Evolutionary conservation across 2,329 filamentous ascomycete genomes (phyloP).

Genomic region (Fusarium cyanostomum): DNA sequence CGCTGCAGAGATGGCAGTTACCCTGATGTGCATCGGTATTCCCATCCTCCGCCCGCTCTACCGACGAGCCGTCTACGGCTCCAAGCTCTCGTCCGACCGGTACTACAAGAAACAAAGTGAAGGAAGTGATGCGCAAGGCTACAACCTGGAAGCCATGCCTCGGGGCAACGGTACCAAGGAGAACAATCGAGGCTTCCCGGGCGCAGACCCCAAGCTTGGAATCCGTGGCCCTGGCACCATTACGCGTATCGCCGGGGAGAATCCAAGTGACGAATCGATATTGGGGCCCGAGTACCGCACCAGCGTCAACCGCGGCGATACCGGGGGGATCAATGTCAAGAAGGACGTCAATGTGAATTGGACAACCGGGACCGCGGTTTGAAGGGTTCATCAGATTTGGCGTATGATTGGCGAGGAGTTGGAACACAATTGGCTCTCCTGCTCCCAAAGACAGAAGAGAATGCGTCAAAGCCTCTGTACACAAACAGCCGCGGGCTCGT

Average conservation of each 20-base stretch:
- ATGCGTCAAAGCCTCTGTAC: too few relatives aligned
- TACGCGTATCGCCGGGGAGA: constrained; percentile 24
- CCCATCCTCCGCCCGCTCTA: constrained; percentile 52
- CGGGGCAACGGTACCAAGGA: not conserved
- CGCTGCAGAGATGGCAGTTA: constrained; percentile 50
- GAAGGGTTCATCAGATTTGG: not conserved
- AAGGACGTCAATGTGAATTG: constrained; percentile 22
- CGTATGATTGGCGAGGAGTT: not conserved
- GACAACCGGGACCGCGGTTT: constrained; percentile 2
- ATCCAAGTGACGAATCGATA: constrained; percentile 25
- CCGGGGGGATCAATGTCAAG: constrained; percentile 17
- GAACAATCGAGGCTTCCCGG: constrained; percentile 14
- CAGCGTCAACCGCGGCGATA: not conserved
- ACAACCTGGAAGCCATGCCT: constrained; percentile 21
- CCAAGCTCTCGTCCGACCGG: constrained; percentile 18
- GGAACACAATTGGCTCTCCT: not conserved
- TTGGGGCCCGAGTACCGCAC: constrained; percentile 18
- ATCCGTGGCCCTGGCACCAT: constrained; percentile 25
- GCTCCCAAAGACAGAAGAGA: too few relatives aligned
- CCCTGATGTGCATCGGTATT: constrained; percentile 52
- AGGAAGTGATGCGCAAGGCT: constrained; percentile 15
- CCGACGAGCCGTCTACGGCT: constrained; percentile 27
- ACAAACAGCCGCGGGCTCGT: too few relatives aligned
- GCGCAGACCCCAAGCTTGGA: constrained; percentile 12
- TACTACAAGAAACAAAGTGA: constrained; percentile 29